A percentile compares a stretch with the other conserved stretches of the same genome.
These are phyloP conservation scores for Daldinia bambusicola DNA, from an alignment of 495 filamentous ascomycete genomes.

Conservation along the genomic window DNA sequence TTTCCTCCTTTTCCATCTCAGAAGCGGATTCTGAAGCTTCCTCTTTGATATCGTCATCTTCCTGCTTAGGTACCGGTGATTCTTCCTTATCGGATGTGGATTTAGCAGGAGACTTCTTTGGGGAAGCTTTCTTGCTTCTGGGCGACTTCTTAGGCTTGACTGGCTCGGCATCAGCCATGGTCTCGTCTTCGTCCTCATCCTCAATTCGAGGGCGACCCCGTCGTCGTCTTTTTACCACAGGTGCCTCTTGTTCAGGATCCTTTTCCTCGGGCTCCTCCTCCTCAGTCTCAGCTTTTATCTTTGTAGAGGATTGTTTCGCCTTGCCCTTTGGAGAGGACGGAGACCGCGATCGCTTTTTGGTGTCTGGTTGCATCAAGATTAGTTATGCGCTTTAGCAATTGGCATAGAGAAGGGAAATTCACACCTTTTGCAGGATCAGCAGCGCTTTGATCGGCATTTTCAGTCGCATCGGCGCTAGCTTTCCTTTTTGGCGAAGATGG, in stretches of 20 bases:
- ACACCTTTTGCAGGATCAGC: slow-evolving; percentile 48
- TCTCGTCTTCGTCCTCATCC: slow-evolving; percentile 57
- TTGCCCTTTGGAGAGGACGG: slow-evolving; percentile 26
- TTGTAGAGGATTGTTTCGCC: slow-evolving; percentile 38
- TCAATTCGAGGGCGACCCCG: slow-evolving; percentile 52
- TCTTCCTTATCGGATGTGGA: slow-evolving; percentile 45
- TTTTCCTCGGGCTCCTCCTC: slow-evolving; percentile 49
- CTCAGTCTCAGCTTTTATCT: slow-evolving; percentile 45
- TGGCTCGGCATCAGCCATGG: slow-evolving; percentile 51
- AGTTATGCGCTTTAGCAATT: background rate
- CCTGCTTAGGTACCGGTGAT: slow-evolving; percentile 35
- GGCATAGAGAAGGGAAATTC: slow-evolving; percentile 15
- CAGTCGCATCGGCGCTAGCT: slow-evolving; percentile 44
- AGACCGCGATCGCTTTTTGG: slow-evolving; percentile 57
- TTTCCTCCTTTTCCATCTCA: slow-evolving; percentile 60
- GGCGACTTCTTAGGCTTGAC: slow-evolving; percentile 41
- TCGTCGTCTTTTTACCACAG: slow-evolving; percentile 63
- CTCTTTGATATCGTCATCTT: slow-evolving; percentile 53
- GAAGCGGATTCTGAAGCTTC: slow-evolving; percentile 66
- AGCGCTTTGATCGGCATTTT: slow-evolving; percentile 29
- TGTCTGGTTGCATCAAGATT: slow-evolving; percentile 39
- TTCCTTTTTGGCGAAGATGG: slow-evolving; percentile 37
- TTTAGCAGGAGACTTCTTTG: slow-evolving; percentile 43
- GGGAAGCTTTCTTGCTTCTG: slow-evolving; percentile 19
- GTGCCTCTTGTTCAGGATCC: slow-evolving; percentile 61